Evolutionary conservation across 1,284 basidiomycete species (phyloP).

Genomic region (Cystobasidium slooffiae): DNA sequence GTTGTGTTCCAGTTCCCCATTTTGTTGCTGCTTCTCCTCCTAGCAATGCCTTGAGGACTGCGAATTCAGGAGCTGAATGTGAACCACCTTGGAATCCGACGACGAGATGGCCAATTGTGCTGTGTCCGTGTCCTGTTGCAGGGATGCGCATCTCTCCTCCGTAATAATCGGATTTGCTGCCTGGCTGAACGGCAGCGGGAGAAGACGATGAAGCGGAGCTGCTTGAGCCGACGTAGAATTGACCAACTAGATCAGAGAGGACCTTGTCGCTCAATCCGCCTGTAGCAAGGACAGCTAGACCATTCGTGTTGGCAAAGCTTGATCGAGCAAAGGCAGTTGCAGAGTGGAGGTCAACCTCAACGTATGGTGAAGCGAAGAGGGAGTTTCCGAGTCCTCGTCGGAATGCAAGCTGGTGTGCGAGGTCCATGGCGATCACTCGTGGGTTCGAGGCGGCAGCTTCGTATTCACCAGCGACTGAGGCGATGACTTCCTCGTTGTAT

Average conservation of each 20-base stretch:
- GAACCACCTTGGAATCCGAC: constrained; percentile 59
- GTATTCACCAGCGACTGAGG: constrained; percentile 72
- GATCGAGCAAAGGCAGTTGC: constrained; percentile 70
- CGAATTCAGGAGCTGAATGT: constrained; percentile 68
- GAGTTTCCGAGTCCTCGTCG: constrained; percentile 85
- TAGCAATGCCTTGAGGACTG: constrained; percentile 76
- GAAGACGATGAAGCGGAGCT: constrained; percentile 56
- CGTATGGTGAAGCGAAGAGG: constrained; percentile 76
- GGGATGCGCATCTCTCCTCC: constrained; percentile 80
- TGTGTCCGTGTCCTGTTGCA: constrained; percentile 73
- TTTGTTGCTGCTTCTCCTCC: constrained; percentile 74
- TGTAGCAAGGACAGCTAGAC: constrained; percentile 82
- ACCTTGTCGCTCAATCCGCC: constrained; percentile 64
- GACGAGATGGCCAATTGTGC: constrained; percentile 54
- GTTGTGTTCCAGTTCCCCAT: constrained; percentile 76
- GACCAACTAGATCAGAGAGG: constrained; percentile 68
- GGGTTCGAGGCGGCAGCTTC: constrained; percentile 68
- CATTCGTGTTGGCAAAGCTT: constrained; percentile 70
- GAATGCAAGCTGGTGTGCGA: constrained; percentile 87
- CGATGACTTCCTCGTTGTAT: constrained; percentile 80
- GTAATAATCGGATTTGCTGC: constrained; percentile 67
- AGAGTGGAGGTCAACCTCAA: constrained; percentile 68
- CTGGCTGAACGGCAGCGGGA: constrained; percentile 58
- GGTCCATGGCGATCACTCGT: constrained; percentile 71
- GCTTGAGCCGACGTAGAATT: constrained; percentile 64